These are phyloP conservation scores for Puccinia horiana DNA, from an alignment of 1,284 basidiomycete species.

Conservation along the genomic window DNA sequence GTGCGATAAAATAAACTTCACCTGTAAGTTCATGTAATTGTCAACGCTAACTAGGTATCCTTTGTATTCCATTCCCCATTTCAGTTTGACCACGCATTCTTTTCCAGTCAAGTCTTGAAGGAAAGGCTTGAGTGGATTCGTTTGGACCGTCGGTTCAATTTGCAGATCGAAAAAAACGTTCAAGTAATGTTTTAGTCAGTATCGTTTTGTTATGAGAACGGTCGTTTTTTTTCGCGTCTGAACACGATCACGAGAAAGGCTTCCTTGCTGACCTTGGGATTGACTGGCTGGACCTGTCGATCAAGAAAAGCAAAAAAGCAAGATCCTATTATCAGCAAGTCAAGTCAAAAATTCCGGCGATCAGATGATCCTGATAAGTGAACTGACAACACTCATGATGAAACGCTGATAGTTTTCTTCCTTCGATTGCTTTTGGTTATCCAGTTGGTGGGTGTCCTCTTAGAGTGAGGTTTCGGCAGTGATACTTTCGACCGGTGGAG, in stretches of 20 bases:
- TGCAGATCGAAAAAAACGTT: neutral
- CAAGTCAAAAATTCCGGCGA: neutral
- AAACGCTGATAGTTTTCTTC: neutral
- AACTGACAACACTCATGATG: slow-evolving; percentile 20
- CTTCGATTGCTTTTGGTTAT: neutral
- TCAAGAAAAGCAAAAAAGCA: neutral
- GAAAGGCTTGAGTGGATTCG: slow-evolving; percentile 67
- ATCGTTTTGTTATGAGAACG: neutral
- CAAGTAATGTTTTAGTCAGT: neutral
- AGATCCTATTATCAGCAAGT: neutral
- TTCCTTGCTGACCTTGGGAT: slow-evolving; percentile 69
- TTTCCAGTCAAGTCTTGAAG: slow-evolving; percentile 97
- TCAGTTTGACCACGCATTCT: slow-evolving; percentile 88
- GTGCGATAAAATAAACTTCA: slow-evolving; percentile 59
- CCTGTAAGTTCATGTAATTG: slow-evolving; percentile 99
- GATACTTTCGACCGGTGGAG: no score
- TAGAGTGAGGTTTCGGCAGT: neutral
- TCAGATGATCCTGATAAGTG: neutral
- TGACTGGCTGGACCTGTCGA: slow-evolving; percentile 79
- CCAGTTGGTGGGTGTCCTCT: neutral
- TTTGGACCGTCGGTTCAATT: neutral
- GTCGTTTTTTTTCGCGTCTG: neutral
- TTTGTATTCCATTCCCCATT: slow-evolving; percentile 99
- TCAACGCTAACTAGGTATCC: slow-evolving; percentile 98
- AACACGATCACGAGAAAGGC: neutral